Base-by-base conservation (phyloP, 1,139 yeast species). In the Yamadazyma jaroonii region DNA sequence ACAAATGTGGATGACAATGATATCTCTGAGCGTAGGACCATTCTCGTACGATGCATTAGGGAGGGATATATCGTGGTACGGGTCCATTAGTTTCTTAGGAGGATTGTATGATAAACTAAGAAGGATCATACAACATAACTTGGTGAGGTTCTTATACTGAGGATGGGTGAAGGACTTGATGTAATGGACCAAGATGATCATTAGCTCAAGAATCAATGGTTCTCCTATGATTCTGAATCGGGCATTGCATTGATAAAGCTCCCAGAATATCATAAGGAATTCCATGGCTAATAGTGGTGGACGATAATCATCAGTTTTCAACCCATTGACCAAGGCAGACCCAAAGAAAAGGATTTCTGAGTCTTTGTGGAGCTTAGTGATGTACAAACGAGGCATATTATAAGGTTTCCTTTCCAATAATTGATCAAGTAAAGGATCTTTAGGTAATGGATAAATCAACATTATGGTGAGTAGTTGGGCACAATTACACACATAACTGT, bases 161-260 rank as follows among this genome's bases (percentile, higher is more conserved):
- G 45, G 39, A 31, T 46, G 46, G 15, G 46, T 48, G 50, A 70
- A 80, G 24, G 72, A 75, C 37, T 68, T 65, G 36, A 86, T 64
- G 53, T 84, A 78, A 53, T 74, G 84, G 9, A 81, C 53, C 29
- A 85, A 57, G 2, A 74, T 57, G 0, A 84, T 62, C 39, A 78
- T 58, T 27, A 84, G 58, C 46, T 83, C 86, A 24, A 74, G 67
- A 7, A 79, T 72, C 43, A 68, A 70, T 32, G 70, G 67, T 15
- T 67, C 64, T 24, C 84, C 62, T 39, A 74, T 62, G 7, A 62
- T 53, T 44, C 72, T 72, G 48, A 81, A 79, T 25, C 54, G 53
- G 40, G 64, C 66, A 58, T 90, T 90, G 48, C 89, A 81, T 54
- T 86, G 94, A 28, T 79, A 62, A 36, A 88, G 59, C 52, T 86